Evolutionary conservation across 768 basidiomycete genomes (phyloP).

Genomic region (Thelephora ganbajun): DNA sequence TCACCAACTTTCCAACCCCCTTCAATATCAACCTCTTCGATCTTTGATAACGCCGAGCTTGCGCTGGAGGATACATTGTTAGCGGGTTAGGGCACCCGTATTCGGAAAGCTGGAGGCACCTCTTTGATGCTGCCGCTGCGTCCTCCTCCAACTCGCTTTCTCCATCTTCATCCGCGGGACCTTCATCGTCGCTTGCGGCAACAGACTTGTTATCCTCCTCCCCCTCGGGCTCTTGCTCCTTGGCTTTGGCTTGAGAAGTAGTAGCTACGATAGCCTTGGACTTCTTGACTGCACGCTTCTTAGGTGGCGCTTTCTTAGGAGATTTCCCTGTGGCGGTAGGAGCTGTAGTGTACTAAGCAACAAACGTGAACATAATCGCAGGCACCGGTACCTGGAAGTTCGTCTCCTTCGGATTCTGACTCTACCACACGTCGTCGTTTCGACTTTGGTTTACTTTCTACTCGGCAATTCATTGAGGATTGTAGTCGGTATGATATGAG

Average conservation of each 20-base stretch:
- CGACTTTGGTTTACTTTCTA: conserved; percentile 2
- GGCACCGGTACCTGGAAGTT: too few species aligned
- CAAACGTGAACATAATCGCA: too few species aligned
- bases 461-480: too few species aligned
- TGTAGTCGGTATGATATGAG: not conserved
- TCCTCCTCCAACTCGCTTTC: conserved; percentile 23
- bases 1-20: conserved; percentile 78
- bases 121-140: conserved; percentile 47
- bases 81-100: not conserved
- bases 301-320: too few species aligned
- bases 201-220: conserved; percentile 14
- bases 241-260: too few species aligned
- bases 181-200: conserved; percentile 12
- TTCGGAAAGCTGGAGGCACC: conserved; percentile 25
- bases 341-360: too few species aligned
- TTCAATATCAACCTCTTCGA: conserved; percentile 57
- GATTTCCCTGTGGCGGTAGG: too few species aligned
- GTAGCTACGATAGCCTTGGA: not conserved
- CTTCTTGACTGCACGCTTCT: not conserved
- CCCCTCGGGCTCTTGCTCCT: not conserved
- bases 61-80: conserved; percentile 29
- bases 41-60: conserved; percentile 48
- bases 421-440: conserved; percentile 42
- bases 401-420: conserved; percentile 22
- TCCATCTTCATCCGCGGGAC: conserved; percentile 16